These are phyloP conservation scores for Eremochloa ophiuroides DNA, from an alignment of 176 grass and related monocot species.

Conservation along the genomic window DNA sequence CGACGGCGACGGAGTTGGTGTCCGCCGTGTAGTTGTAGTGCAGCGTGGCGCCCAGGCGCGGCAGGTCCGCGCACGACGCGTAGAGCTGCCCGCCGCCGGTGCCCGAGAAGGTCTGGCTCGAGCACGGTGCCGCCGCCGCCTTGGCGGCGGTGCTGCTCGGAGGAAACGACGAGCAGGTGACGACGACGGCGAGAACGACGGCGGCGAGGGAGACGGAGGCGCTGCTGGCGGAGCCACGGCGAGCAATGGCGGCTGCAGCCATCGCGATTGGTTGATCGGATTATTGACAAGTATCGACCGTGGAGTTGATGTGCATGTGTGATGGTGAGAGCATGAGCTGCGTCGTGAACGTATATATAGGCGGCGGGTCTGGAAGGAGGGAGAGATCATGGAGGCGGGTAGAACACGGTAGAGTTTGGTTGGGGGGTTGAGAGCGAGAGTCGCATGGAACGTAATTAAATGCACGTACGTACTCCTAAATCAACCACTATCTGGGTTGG, in stretches of 20 bases:
- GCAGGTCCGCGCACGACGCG: slow-evolving; percentile 61
- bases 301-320: background rate
- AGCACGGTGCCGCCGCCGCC: slow-evolving; percentile 23
- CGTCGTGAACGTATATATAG: background rate
- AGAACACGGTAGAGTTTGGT: background rate
- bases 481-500: background rate
- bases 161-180: background rate
- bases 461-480: too few relatives aligned
- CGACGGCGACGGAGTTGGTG: slow-evolving; percentile 39
- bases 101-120: slow-evolving; percentile 70
- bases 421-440: background rate
- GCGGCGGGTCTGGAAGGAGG: background rate
- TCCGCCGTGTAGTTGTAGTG: slow-evolving; percentile 62
- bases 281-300: too few relatives aligned
- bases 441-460: too few relatives aligned
- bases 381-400: background rate
- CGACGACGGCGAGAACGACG: background rate
- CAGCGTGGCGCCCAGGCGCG: slow-evolving; percentile 66
- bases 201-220: background rate
- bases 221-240: background rate
- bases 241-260: slow-evolving; percentile 25
- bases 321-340: background rate
- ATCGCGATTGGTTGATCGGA: background rate
- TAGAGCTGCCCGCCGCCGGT: slow-evolving; percentile 15
- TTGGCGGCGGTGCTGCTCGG: background rate